Base-by-base conservation (phyloP, 108 stramenopile genomes). In the Schizochytrium sp. region DNA sequence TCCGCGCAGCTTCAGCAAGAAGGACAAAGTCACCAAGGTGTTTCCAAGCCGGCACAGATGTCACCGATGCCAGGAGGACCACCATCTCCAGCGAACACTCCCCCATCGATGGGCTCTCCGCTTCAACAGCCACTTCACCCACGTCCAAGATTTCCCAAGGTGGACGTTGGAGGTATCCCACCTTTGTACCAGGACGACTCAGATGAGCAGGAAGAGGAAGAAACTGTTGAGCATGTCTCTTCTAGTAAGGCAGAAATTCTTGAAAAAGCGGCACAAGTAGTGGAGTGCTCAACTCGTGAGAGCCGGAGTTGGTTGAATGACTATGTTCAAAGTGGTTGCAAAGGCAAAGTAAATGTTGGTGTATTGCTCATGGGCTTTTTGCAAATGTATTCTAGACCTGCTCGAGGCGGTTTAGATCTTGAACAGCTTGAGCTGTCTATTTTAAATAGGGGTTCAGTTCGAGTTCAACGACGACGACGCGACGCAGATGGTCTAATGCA, bases 301-400 rank as follows among this genome's bases (percentile, higher is more conserved):
- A 55, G 50, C 50, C 76, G 76, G 10, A 5, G 28, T 5, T 83
- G 76, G 76, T 28, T 83, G 8, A n/a, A 38, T 38, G 53, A 49
- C 15, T 83, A 83, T 28, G 55, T 55, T 0, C 47, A 83, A 28
- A 83, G 55, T 53, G 76, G 40, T 5, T 55, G 76, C 76, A 17
- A 38, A 10, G 76, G 53, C 17, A 83, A 46, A 0, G 47, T 83
- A 8, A 83, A 83, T 28, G 53, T 83, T n/a, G 76, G 76, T 19
- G n/a, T 83, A 5, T 53, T 83, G 10, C 53, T 83, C 50, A 83
- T 83, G 50, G 76, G 76, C 10, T 83, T 83, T 42, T 83, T 83
- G 76, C 76, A 83, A 83, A 83, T 83, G 76, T 83, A 47, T 3
- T 83, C 76, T n/a, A n/a, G 50, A 55, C 76, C 76, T 38, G 10